These are phyloP conservation scores for Plectranthus barbatus DNA, from an alignment of 257 asterid genomes.

Conservation along the genomic window DNA sequence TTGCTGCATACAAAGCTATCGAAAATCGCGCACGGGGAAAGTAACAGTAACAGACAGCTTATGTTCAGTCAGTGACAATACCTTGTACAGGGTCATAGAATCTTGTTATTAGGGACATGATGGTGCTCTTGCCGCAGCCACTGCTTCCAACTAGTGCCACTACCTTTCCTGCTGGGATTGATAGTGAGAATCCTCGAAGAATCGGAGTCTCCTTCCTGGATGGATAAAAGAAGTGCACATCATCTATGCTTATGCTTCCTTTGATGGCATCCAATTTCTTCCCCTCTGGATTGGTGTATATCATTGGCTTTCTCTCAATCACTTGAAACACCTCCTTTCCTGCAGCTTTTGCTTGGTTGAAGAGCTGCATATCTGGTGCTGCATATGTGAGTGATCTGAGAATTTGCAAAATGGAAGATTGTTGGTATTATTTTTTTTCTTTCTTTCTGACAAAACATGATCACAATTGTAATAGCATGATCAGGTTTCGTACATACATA, in stretches of 20 bases:
- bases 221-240: slow-evolving; percentile 66
- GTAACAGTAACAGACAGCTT: too few relatives aligned
- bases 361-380: slow-evolving; percentile 82
- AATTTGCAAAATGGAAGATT: slow-evolving; percentile 11
- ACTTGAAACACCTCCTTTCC: slow-evolving; percentile 70
- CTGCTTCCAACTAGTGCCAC: slow-evolving; percentile 72
- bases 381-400: slow-evolving; percentile 77
- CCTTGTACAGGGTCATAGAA: slow-evolving; percentile 68
- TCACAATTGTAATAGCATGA: neutral
- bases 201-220: slow-evolving; percentile 47
- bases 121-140: slow-evolving; percentile 84
- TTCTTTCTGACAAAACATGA: neutral
- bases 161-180: slow-evolving; percentile 77
- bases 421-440: neutral
- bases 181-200: slow-evolving; percentile 66
- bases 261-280: slow-evolving; percentile 33
- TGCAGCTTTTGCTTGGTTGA: slow-evolving; percentile 89
- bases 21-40: too few relatives aligned
- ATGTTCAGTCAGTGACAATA: neutral
- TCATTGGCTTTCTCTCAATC: slow-evolving; percentile 54
- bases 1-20: too few relatives aligned
- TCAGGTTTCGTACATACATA: slow-evolving; percentile 42
- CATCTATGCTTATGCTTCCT: slow-evolving; percentile 47
- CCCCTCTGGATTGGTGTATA: slow-evolving; percentile 32
- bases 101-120: slow-evolving; percentile 59